phyloP scores from a whole-genome alignment of 2,329 filamentous ascomycete genomes.

The Ceratocystis eucalypticola region DNA sequence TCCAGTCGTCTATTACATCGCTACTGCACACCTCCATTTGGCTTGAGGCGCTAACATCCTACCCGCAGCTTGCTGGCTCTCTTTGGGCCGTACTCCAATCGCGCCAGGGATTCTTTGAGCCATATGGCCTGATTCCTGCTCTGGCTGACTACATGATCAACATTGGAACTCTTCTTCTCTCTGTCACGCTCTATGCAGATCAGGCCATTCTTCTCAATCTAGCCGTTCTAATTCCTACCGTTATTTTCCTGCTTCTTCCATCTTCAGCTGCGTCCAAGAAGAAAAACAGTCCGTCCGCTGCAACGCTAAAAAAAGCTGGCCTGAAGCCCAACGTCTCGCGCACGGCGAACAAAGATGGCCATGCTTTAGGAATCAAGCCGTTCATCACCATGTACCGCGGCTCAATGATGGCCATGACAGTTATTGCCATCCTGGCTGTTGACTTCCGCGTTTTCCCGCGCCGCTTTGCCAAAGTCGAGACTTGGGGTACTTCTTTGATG shows the following conservation, averaged over 20 bases:
- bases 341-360: conserved; percentile 20
- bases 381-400: conserved; percentile 89
- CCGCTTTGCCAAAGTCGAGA: conserved; percentile 94
- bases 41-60: conserved; percentile 2
- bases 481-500: conserved; percentile 99
- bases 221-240: conserved; percentile 57
- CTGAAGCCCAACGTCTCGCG: conserved; percentile 7
- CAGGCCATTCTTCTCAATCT: conserved; percentile 53
- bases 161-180: conserved; percentile 66
- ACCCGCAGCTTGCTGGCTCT: conserved; percentile 56
- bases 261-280: conserved; percentile 26
- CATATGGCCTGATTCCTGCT: conserved; percentile 54
- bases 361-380: conserved; percentile 62
- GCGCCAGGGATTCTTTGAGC: conserved; percentile 69
- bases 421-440: conserved; percentile 85
- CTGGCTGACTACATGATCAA: conserved; percentile 79
- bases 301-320: conserved; percentile 34
- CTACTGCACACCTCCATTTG: conserved; percentile 21
- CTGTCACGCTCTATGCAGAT: conserved; percentile 71
- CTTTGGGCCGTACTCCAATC: conserved; percentile 84
- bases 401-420: conserved; percentile 81
- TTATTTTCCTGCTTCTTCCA: conserved; percentile 41
- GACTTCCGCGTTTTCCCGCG: conserved; percentile 89
- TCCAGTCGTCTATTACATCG: background rate
- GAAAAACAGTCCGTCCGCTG: conserved; percentile 15